These are phyloP conservation scores for Coprinellus micaceus DNA, from an alignment of 768 basidiomycete species.

Conservation along the genomic window DNA sequence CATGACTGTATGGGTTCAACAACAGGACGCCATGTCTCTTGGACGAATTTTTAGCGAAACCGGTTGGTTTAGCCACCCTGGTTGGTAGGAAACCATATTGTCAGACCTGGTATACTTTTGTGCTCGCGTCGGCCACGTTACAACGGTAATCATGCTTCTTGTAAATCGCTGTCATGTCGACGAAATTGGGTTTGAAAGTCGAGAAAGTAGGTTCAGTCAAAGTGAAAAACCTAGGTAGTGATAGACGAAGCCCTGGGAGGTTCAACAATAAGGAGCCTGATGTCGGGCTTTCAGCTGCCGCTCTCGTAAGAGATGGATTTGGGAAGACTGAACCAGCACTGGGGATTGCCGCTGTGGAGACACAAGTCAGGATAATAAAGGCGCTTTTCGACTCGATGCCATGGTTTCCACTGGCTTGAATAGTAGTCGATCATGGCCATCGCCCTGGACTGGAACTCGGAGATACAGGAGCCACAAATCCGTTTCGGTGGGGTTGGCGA, in stretches of 20 bases:
- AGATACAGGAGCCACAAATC: too few species aligned
- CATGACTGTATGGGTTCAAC: slow-evolving; percentile 19
- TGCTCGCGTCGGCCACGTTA: slow-evolving; percentile 26
- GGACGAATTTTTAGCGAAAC: slow-evolving; percentile 38
- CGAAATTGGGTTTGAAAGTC: slow-evolving; percentile 37
- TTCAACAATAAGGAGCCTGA: slow-evolving; percentile 50
- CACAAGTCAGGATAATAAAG: slow-evolving; percentile 32
- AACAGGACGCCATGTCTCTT: slow-evolving; percentile 34
- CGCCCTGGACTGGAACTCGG: too few species aligned
- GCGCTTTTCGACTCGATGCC: neutral
- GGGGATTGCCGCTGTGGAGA: slow-evolving; percentile 20
- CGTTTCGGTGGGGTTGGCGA: too few species aligned
- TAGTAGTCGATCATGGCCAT: too few species aligned
- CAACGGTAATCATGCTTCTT: slow-evolving; percentile 34
- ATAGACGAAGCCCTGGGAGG: slow-evolving; percentile 31
- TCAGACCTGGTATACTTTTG: slow-evolving; percentile 44
- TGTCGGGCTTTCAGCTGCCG: slow-evolving; percentile 40
- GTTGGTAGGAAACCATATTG: slow-evolving; percentile 50
- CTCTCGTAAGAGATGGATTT: slow-evolving; percentile 28
- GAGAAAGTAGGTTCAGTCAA: slow-evolving; percentile 37
- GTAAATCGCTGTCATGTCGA: slow-evolving; percentile 54
- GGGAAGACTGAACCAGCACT: slow-evolving; percentile 35
- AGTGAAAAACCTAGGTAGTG: slow-evolving; percentile 30
- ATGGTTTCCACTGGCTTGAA: too few species aligned
- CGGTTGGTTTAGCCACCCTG: slow-evolving; percentile 34